These are phyloP conservation scores for Debaryomyces hansenii DNA, from an alignment of 805 yeast genomes.

Conservation along the genomic window DNA sequence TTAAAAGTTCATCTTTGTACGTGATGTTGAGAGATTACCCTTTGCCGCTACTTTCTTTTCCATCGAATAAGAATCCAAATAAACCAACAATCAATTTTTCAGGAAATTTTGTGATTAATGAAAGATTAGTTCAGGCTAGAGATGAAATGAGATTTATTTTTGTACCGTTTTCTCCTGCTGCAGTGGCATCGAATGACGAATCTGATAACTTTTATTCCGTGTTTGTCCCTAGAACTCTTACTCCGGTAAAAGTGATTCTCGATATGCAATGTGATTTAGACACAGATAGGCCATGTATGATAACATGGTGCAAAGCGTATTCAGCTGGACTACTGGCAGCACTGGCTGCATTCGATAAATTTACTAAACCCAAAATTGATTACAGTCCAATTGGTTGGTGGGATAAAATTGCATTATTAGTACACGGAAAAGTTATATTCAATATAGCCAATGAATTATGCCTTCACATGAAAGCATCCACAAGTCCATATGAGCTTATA, in stretches of 20 bases:
- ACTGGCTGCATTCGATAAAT: constrained; percentile 38
- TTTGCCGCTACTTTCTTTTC: constrained; percentile 56
- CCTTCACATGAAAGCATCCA: constrained; percentile 61
- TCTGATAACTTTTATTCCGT: constrained; percentile 56
- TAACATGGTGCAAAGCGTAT: constrained; percentile 65
- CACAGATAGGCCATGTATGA: constrained; percentile 48
- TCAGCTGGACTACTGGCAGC: constrained; percentile 61
- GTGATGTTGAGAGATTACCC: constrained; percentile 56
- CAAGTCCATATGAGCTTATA: constrained; percentile 55
- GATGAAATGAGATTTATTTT: constrained; percentile 50
- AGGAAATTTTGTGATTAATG: constrained; percentile 58
- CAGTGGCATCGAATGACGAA: constrained; percentile 28
- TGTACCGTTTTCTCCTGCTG: constrained; percentile 60
- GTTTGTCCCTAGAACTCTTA: constrained; percentile 59
- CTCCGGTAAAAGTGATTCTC: constrained; percentile 57
- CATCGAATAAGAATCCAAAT: constrained; percentile 23
- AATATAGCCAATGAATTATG: constrained; percentile 53
- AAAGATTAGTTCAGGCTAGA: constrained; percentile 45
- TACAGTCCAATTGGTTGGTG: constrained; percentile 49
- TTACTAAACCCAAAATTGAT: constrained; percentile 46
- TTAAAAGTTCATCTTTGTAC: constrained; percentile 44
- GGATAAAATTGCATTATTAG: constrained; percentile 53
- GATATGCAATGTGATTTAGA: constrained; percentile 47
- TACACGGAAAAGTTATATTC: constrained; percentile 55
- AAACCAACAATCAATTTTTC: constrained; percentile 28